Base-by-base conservation (phyloP, 495 filamentous ascomycete genomes). In the Talaromyces thailandensis region DNA sequence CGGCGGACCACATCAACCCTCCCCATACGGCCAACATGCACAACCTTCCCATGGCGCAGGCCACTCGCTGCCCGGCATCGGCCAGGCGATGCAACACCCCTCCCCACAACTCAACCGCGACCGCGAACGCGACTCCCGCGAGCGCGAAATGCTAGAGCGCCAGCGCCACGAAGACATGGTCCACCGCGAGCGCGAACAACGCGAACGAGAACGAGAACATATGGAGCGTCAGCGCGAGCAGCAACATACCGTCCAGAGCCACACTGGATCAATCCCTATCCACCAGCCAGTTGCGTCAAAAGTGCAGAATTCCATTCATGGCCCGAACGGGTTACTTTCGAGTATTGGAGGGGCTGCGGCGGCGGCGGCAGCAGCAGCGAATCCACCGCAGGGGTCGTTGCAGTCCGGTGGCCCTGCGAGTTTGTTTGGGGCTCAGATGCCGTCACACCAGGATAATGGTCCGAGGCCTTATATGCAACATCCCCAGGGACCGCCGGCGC, bases 261-360 rank as follows among this genome's bases (percentile, higher is more conserved):
- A 90, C 65, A 85, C 89, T 12, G 89, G 86, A 35, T 88, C 91
- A 0, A 87, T 96, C 56, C 90, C 90, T 28, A 83, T 96, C 66
- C 92, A 96, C 70, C 92, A 96, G 69, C 92, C 92, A 2, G 90
- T 96, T 56, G 92, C 92, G 50, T 91, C 88, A 45, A 84, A 90
- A 67, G 83, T 91, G 16, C 79, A 90, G 7, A 88, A 86, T 59
- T 85, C 87, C 37, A 92, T 95, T 58, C 92, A 94, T 68, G 92
- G 90, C 40, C 92, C 92, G 12, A 90, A 91, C 68, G 92, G 92
- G 12, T 79, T 97, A 9, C 83, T 96, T 32, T 87, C 88, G 1
- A 92, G 88, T 64, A 82, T 90, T 63, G 85, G 86, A 32, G 76
- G 73, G n/a, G 63, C 77, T 56, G 70, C 78, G n/a, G 37, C 25